Conservation (phyloP, 306 rosid genomes). For the Ormosia semicastrata region DNA sequence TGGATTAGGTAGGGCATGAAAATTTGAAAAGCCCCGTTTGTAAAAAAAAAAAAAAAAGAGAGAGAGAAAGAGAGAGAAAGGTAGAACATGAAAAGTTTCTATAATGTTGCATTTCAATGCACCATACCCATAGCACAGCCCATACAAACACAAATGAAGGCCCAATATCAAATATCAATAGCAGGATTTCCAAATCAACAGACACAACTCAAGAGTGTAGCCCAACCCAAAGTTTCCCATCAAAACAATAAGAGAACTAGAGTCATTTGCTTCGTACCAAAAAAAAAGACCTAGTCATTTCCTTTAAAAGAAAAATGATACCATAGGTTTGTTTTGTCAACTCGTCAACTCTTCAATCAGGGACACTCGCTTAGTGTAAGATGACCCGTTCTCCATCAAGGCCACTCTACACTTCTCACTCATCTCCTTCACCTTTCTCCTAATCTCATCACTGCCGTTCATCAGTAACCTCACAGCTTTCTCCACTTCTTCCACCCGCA, state of each 20-base stretch:
- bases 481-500: conserved; percentile 43
- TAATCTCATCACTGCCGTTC: conserved; percentile 30
- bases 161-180: neutral
- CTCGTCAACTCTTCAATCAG: conserved; percentile 25
- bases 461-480: conserved; percentile 31
- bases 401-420: conserved; percentile 23
- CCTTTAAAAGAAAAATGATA: neutral
- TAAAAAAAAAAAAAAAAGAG: too few relatives aligned
- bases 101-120: too few relatives aligned
- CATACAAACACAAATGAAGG: neutral
- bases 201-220: too few relatives aligned
- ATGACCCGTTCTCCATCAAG: conserved; percentile 38
- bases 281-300: neutral
- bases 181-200: too few relatives aligned
- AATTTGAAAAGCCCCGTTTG: too few relatives aligned
- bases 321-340: neutral
- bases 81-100: neutral
- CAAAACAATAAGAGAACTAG: neutral
- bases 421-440: conserved; percentile 45
- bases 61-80: too few relatives aligned
- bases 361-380: neutral
- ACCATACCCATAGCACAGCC: too few relatives aligned
- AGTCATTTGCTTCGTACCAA: neutral
- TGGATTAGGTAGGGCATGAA: neutral
- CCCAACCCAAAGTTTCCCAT: neutral